Conservation (phyloP, 805 yeast species). For the Yarrowia divulgata region DNA sequence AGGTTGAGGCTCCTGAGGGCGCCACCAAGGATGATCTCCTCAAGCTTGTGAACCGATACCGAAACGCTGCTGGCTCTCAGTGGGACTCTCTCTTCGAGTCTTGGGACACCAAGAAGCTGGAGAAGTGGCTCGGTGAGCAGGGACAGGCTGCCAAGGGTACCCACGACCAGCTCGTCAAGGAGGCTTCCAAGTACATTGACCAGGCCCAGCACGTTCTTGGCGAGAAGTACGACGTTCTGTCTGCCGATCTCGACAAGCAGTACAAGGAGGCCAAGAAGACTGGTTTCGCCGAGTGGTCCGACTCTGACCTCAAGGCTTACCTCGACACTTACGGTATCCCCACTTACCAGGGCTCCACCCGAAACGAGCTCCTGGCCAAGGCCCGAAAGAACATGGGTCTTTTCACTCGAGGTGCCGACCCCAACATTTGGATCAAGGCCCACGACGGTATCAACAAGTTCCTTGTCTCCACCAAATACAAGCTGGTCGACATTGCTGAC, state of each 20-base stretch:
- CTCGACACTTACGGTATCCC: constrained; percentile 55
- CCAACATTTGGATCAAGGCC: constrained; percentile 38
- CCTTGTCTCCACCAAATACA: constrained; percentile 17
- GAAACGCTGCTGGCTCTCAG: constrained; percentile 51
- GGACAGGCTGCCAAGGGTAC: constrained; percentile 54
- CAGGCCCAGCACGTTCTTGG: constrained; percentile 56
- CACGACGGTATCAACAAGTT: constrained; percentile 17
- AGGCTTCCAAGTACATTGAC: constrained; percentile 56
- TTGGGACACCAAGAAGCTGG: constrained; percentile 62
- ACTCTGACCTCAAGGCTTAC: constrained; percentile 64
- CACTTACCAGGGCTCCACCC: constrained; percentile 42
- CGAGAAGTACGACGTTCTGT: constrained; percentile 48
- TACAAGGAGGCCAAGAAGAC: constrained; percentile 55
- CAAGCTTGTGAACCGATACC: constrained; percentile 54
- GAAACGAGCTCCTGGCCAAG: constrained; percentile 43
- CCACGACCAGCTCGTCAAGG: constrained; percentile 57
- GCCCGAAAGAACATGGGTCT: constrained; percentile 42
- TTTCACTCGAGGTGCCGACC: constrained; percentile 39
- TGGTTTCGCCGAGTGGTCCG: constrained; percentile 61
- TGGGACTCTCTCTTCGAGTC: constrained; percentile 61
- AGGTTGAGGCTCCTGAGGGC: constrained; percentile 47
- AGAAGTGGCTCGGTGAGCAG: constrained; percentile 58
- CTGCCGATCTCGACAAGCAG: constrained; percentile 54
- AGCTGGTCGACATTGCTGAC: constrained; percentile 11
- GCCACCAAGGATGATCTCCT: constrained; percentile 53